A percentile compares a stretch with the other conserved stretches of the same genome.
phyloP scores from a whole-genome alignment of 345 rosid species.

The Melastoma malabathricum region DNA sequence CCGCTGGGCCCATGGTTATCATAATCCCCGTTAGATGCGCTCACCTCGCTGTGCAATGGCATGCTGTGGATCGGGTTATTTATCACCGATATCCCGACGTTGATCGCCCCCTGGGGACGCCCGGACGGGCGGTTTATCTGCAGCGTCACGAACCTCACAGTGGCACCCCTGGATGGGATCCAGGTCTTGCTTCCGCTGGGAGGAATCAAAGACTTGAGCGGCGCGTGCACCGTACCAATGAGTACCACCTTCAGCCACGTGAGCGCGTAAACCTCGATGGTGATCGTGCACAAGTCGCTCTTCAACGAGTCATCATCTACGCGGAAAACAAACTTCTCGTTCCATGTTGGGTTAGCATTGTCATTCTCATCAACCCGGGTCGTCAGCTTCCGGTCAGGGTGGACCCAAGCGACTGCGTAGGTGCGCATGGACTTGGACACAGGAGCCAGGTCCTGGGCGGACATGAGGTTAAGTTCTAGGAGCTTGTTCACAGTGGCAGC shows the following conservation, averaged over 20 bases:
- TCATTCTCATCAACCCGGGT: conserved; percentile 61
- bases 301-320: conserved; percentile 52
- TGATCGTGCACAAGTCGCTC: conserved; percentile 41
- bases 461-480: conserved; percentile 56
- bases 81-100: conserved; percentile 55
- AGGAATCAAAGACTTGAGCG: conserved; percentile 33
- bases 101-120: conserved; percentile 75
- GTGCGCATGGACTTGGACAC: conserved; percentile 73
- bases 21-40: conserved; percentile 10
- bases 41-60: conserved; percentile 50
- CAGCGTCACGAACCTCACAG: conserved; percentile 31
- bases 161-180: conserved; percentile 11
- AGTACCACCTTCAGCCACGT: conserved; percentile 80
- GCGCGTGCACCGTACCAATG: conserved; percentile 55
- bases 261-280: conserved; percentile 68
- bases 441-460: conserved; percentile 66
- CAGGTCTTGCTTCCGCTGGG: conserved; percentile 9
- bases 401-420: conserved; percentile 69
- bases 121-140: conserved; percentile 57
- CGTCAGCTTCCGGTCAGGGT: conserved; percentile 49
- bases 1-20: not conserved
- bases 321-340: conserved; percentile 72
- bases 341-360: conserved; percentile 64
- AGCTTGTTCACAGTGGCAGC: conserved; percentile 29
- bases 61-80: conserved; percentile 65